Base-by-base conservation (phyloP, 306 rosid species). In the Adenanthera pavonina region DNA sequence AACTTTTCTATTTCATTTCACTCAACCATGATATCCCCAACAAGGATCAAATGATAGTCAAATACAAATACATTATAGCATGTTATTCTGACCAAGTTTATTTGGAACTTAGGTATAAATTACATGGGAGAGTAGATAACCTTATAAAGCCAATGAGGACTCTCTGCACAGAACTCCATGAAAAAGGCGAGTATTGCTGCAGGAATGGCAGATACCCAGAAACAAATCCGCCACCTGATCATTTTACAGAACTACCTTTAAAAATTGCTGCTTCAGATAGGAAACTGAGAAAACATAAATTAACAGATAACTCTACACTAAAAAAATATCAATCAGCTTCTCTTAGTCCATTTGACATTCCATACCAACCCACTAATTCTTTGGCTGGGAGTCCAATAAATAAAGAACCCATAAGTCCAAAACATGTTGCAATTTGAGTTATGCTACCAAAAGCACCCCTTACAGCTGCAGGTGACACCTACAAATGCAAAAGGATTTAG, bases 111-210 rank as follows among this genome's bases (percentile, higher is more conserved):
- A 54, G 62, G 68, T 12, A 69, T 43, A 68, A 85, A 65, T 83
- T 68, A 76, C 67, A 77, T 34, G 53, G 81, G 74, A 70, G 15
- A 84, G 79, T 53, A 36, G 47, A 74, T 78, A 76, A 91, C 97
- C 97, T 93, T 93, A 86, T 89, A 89, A 82, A 89, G 97, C 97
- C 97, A 93, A 76, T 91, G 80, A 64, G 97, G 97, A 88, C 90
- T 85, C 90, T 93, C 97, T 77, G 97, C 94, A 83, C 92, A 89
- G 85, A 86, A 89, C 90, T 93, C 97, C 97, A 93, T 93, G 86
- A 82, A 87, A 76, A 90, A 60, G 80, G 97, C 92, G 79, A 93
- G 93, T 25, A 79, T 14, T 15, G 87, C 78, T 77, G 97, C 91
- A 79, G 97, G 94, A 82, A 93, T 56, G 77, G 86, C 56, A 75